Base-by-base conservation (phyloP, 768 basidiomycete species). In the Boletellus emodensis region DNA sequence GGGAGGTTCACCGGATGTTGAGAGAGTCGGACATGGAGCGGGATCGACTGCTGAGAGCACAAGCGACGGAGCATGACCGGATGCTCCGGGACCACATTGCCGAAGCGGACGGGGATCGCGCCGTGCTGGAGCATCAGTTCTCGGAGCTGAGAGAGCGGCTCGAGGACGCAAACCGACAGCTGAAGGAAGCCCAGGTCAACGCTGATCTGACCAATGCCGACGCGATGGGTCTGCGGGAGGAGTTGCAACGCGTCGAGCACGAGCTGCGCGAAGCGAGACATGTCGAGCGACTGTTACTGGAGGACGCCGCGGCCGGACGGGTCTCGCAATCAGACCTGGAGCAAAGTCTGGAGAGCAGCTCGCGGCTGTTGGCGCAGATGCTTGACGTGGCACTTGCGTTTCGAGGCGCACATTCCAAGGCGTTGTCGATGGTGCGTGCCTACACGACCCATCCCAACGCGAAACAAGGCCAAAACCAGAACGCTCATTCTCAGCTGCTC, bases 81-180 rank as follows among this genome's bases (percentile, higher is more conserved):
- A 67, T 76, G 39, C 82, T 96, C 54, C 81, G 91, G 1, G 93
- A 96, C 64, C 89, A 94, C 59, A 85, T 88, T 48, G 88, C 88
- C 3, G 94, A 98, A 67, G 90, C 93, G 13, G 92, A 96, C 61
- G 90, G 93, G 1, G 94, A 97, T 65, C 81, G 92, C 8, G 93
- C 94, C 0, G 91, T 95, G 13, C 74, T 96, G 40, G 93, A 96
- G 68, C 84, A 94, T 44, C 88, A 93, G 65, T 85, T 88, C 63
- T 82, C 79, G 36, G 88, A 90, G 62, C 71, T 90, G 34, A 78
- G 79, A 56, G 81, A 81, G 1, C 74, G 76, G 8, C 69, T 85
- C 44, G 87, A 86, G 48, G 74, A 78, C 50, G 73, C 76, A 13
- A 78, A 82, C 46, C 76, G 78, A 10, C 80, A 86, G 56, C 63